A percentile compares a stretch with the other conserved stretches of the same genome.
Evolutionary conservation across 148 eudicot genomes (phyloP).

Genomic region (Simmondsia chinensis): DNA sequence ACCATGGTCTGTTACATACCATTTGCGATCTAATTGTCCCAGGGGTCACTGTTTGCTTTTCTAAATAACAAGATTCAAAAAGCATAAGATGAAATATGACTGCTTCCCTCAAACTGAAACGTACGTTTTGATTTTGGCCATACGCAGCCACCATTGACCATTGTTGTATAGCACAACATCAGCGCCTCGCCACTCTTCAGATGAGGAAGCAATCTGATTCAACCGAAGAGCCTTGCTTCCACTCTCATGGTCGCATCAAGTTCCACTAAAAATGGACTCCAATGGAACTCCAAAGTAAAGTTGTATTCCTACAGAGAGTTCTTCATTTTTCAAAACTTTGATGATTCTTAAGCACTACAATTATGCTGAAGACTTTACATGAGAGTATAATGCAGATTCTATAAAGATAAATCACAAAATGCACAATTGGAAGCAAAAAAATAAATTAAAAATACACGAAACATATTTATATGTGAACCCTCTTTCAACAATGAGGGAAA

Average conservation of each 20-base stretch:
- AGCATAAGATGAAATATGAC: too few species aligned
- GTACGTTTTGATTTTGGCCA: conserved; percentile 28
- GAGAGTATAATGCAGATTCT: background rate
- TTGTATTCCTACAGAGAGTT: conserved; percentile 31
- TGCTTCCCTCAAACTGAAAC: background rate
- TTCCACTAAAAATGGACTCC: conserved; percentile 47
- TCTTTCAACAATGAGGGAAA: too few species aligned
- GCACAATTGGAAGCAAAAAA: too few species aligned
- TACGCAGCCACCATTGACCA: conserved; percentile 59
- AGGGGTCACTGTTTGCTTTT: too few species aligned
- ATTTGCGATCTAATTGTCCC: too few species aligned
- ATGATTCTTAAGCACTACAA: background rate
- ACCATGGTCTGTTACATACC: too few species aligned
- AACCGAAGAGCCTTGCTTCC: conserved; percentile 28
- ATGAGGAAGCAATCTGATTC: conserved; percentile 17
- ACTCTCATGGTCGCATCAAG: conserved; percentile 17
- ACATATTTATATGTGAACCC: too few species aligned
- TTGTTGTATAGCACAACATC: conserved; percentile 52
- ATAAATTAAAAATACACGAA: too few species aligned
- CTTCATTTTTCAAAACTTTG: background rate
- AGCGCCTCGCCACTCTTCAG: conserved; percentile 39
- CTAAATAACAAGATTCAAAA: background rate
- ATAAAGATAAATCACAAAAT: background rate
- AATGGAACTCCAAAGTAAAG: conserved; percentile 40
- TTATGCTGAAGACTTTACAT: background rate